phyloP scores from a whole-genome alignment of 2,329 filamentous ascomycete genomes.

The Shiraia sp. region DNA sequence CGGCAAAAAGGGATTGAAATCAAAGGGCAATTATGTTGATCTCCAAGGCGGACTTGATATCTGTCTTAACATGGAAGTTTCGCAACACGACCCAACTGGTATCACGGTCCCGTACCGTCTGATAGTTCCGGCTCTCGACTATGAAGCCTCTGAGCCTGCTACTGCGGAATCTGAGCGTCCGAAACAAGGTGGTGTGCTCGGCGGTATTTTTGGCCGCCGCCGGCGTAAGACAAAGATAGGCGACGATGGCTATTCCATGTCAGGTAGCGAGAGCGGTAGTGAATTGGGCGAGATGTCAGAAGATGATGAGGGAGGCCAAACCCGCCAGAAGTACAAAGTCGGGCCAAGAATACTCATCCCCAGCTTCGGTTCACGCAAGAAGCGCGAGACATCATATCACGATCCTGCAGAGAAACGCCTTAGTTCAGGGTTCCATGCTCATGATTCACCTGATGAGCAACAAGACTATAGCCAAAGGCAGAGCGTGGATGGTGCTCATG shows the following conservation, averaged over 20 bases:
- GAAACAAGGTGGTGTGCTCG: conserved; percentile 35
- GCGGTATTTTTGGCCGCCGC: conserved; percentile 27
- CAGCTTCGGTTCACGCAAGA: conserved; percentile 28
- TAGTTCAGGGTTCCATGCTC: conserved; percentile 32
- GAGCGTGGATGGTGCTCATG: conserved; percentile 23
- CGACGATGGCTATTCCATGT: conserved; percentile 38
- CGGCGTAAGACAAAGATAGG: conserved; percentile 30
- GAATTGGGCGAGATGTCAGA: conserved; percentile 30
- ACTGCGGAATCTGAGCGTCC: conserved; percentile 22
- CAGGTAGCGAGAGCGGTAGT: conserved; percentile 29
- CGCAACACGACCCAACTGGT: conserved; percentile 80
- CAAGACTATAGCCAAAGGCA: conserved; percentile 22
- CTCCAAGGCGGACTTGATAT: conserved; percentile 85
- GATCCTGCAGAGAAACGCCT: conserved; percentile 17
- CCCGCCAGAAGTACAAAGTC: conserved; percentile 38
- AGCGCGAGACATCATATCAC: conserved; percentile 21
- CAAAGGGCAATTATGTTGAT: conserved; percentile 59
- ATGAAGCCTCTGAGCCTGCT: conserved; percentile 27
- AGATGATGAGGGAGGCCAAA: conserved; percentile 37
- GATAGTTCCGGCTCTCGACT: conserved; percentile 75
- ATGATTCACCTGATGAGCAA: conserved; percentile 16
- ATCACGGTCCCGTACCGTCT: conserved; percentile 87
- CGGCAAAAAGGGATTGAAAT: conserved; percentile 45
- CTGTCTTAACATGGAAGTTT: conserved; percentile 86
- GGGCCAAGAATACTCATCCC: conserved; percentile 40